Evolutionary conservation across 768 basidiomycete genomes (phyloP).

Genomic region (Xanthoconium stramineum): DNA sequence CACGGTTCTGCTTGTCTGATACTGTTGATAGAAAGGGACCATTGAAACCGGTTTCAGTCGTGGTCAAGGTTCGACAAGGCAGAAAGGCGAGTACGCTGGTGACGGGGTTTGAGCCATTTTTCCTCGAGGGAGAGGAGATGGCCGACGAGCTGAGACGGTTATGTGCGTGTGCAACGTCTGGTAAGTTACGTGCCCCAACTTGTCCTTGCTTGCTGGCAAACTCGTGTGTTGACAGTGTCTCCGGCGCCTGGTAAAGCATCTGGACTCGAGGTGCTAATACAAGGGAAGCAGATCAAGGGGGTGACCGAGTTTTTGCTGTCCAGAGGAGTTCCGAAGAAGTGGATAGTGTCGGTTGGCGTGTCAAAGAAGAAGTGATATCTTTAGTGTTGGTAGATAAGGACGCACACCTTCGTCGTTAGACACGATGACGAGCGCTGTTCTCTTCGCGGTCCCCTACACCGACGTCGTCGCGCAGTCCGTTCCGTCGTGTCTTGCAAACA

Average conservation of each 20-base stretch:
- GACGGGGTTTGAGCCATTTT: constrained; percentile 77
- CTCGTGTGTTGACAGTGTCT: constrained; percentile 43
- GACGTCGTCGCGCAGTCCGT: constrained; percentile 13
- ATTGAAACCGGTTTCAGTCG: constrained; percentile 65
- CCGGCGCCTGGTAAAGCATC: constrained; percentile 56
- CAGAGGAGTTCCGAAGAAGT: constrained; percentile 77
- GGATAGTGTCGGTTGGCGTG: constrained; percentile 60
- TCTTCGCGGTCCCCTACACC: constrained; percentile 23
- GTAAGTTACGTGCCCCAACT: constrained; percentile 36
- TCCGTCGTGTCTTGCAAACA: constrained; percentile 44
- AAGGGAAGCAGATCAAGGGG: constrained; percentile 73
- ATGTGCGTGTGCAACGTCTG: constrained; percentile 79
- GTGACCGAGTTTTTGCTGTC: constrained; percentile 64
- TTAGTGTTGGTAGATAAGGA: not conserved
- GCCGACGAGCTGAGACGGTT: constrained; percentile 72
- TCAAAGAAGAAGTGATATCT: constrained; percentile 40
- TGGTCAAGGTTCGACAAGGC: constrained; percentile 72
- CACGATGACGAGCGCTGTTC: constrained; percentile 10
- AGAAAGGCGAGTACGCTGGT: constrained; percentile 74
- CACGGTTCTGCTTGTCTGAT: not conserved
- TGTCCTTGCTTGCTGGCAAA: not conserved
- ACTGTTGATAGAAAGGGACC: constrained; percentile 62
- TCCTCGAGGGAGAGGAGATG: constrained; percentile 64
- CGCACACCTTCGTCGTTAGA: not conserved
- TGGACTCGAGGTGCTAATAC: constrained; percentile 72